Percentiles rank a stretch among this genome's conserved stretches.
phyloP scores from a whole-genome alignment of 2,329 filamentous ascomycete species.

The Coniochaeta hoffmannii region DNA sequence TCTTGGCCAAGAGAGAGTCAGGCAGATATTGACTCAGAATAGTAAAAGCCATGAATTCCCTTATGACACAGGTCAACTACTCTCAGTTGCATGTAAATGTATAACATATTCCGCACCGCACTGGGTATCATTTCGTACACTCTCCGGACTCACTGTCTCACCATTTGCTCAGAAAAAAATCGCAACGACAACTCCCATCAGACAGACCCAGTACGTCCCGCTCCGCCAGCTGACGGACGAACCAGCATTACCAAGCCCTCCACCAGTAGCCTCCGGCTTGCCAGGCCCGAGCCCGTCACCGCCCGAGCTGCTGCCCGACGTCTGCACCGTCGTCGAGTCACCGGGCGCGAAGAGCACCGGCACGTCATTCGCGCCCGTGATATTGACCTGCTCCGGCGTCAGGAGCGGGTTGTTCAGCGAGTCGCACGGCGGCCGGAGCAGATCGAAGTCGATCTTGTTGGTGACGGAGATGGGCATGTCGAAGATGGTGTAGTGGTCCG shows the following conservation, averaged over 20 bases:
- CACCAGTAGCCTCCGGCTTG: conserved; percentile 18
- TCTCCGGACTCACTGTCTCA: background rate
- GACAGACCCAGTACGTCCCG: conserved; percentile 23
- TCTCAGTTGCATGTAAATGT: background rate
- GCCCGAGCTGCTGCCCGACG: conserved; percentile 12
- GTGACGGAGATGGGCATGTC: conserved; percentile 62
- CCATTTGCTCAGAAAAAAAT: conserved; percentile 16
- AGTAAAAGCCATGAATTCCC: background rate
- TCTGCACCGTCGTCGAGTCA: conserved; percentile 38
- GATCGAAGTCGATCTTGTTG: conserved; percentile 47
- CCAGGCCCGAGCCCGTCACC: conserved; percentile 12
- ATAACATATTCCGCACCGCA: background rate
- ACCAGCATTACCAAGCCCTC: conserved; percentile 22
- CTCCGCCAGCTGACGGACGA: conserved; percentile 23
- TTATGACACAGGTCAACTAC: background rate
- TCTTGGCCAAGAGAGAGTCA: background rate
- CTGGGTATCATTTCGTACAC: background rate
- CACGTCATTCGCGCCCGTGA: conserved; percentile 31
- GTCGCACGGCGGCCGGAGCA: conserved; percentile 32
- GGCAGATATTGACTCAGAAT: background rate
- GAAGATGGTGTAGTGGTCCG: conserved; percentile 62
- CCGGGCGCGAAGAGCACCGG: conserved; percentile 44
- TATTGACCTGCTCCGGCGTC: conserved; percentile 35
- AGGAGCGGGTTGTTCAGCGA: conserved; percentile 43
- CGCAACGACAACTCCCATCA: conserved; percentile 21